Evolutionary conservation across 352 stramenopile genomes (phyloP), one percentile per base, ranked within the genome.

Genomic region (Phytopythium mirpurense): DNA sequence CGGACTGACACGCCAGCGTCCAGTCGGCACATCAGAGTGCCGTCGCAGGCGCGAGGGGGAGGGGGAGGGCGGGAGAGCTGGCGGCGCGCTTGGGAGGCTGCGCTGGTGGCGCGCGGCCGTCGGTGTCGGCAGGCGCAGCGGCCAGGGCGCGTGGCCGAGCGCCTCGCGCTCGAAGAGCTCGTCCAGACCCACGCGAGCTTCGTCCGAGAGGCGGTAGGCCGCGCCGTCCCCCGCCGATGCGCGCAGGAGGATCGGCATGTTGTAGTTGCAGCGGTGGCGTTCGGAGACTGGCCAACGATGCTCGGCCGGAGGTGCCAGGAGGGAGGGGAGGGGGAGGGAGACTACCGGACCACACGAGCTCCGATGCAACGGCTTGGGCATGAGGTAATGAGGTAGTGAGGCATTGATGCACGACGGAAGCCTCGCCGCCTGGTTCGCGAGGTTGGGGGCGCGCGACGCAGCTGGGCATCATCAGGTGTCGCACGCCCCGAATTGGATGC

Each of bases 161-260:
- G 35, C 12, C 42, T 48, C 42, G 42, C 42, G 42, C 23, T 48
- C 42, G 27, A 48, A 23, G 23, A 48, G 15, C 2, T 18, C 42
- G 42, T 48, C 42, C 42, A 48, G 27, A 6, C 11, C 21, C 24
- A 7, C 9, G 19, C 19, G 23, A 24, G 24, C 14, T 14, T 48
- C 42, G 14, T 48, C 42, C 9, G 42, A 48, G 1, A 48, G 42
- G 19, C 42, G 42, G 14, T 19, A 48, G 24, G 23, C n/a, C 24
- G 34, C 42, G 23, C 12, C 42, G 27, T 12, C 3, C 23, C 23
- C 23, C 12, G 9, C 19, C 15, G 42, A 34, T 9, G 42, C 18
- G 24, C 42, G 42, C 15, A 48, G 42, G 21, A 48, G 42, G 24
- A 27, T 48, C 23, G 42, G 42, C 42, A 48, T 48, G 42, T 3